A percentile compares a stretch with the other conserved stretches of the same genome.
phyloP scores from a whole-genome alignment of 192 early-diverging fungal genomes.

The Nowakowskiella sp. region DNA sequence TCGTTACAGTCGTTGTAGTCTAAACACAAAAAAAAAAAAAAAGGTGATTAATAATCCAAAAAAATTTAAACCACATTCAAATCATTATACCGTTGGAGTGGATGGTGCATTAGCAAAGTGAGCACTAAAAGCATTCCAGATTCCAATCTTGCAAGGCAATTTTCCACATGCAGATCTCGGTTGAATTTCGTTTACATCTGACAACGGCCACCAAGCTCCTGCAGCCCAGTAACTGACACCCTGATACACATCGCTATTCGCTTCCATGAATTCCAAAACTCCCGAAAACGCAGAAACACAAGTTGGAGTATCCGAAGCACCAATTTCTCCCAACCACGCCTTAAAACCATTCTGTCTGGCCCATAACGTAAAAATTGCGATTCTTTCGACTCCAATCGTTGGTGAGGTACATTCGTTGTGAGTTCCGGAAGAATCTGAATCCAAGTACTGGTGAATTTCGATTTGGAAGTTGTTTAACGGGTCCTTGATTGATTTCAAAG shows the following conservation, averaged over 20 bases:
- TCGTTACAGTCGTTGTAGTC: background rate
- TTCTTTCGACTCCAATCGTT: background rate
- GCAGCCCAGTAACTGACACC: background rate
- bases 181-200: background rate
- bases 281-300: background rate
- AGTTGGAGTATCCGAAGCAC: background rate
- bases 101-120: background rate
- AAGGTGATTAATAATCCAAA: background rate
- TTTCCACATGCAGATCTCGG: background rate
- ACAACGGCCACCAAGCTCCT: background rate
- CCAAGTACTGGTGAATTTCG: conserved; percentile 10
- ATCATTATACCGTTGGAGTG: background rate
- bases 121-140: background rate
- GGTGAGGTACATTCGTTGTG: conserved; percentile 2
- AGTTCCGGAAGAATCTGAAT: conserved; percentile 16
- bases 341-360: background rate
- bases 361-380: background rate
- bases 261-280: background rate
- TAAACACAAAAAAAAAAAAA: background rate
- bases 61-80: too few species aligned
- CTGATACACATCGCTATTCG: background rate
- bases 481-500: conserved; percentile 6
- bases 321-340: background rate
- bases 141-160: background rate
- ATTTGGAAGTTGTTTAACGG: conserved; percentile 8